Conservation (phyloP, 2,329 filamentous ascomycete genomes). For the Septoria petroselini region DNA sequence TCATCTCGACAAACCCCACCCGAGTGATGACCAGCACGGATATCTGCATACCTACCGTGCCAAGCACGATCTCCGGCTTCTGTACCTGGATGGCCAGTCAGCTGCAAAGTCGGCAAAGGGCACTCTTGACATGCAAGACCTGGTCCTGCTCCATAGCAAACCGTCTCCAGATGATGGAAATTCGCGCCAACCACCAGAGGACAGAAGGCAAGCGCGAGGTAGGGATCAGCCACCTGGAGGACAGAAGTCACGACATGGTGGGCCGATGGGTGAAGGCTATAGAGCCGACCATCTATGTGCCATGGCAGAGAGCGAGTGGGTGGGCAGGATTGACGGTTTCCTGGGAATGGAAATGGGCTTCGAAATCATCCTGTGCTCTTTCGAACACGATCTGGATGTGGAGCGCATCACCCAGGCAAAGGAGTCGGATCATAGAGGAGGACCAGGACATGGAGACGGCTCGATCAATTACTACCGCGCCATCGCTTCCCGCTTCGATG, state of each 20-base stretch:
- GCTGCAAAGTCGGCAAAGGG: constrained; percentile 64
- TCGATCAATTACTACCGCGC: constrained; percentile 41
- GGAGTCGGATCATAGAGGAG: constrained; percentile 8
- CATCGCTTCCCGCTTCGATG: constrained; percentile 44
- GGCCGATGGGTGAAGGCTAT: constrained; percentile 46
- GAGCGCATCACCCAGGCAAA: constrained; percentile 35
- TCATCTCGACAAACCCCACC: neutral
- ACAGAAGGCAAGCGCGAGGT: too few relatives aligned
- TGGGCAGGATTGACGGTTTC: constrained; percentile 57
- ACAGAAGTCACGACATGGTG: constrained; percentile 7
- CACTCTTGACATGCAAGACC: constrained; percentile 66
- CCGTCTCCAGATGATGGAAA: constrained; percentile 23
- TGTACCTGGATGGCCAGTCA: constrained; percentile 69
- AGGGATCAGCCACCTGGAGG: neutral
- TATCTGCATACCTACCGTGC: constrained; percentile 67
- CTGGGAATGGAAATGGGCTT: constrained; percentile 68
- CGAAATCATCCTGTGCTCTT: constrained; percentile 67
- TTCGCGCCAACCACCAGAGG: neutral
- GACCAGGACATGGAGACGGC: constrained; percentile 16
- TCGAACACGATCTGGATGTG: constrained; percentile 45
- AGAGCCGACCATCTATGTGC: constrained; percentile 58
- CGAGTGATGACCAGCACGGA: constrained; percentile 40
- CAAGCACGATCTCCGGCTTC: constrained; percentile 55
- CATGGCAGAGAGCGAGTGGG: constrained; percentile 51
- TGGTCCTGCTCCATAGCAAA: constrained; percentile 51